A percentile compares a stretch with the other conserved stretches of the same genome.
Evolutionary conservation across 1,139 yeast species (phyloP).

Genomic region (Meyerozyma sp.): DNA sequence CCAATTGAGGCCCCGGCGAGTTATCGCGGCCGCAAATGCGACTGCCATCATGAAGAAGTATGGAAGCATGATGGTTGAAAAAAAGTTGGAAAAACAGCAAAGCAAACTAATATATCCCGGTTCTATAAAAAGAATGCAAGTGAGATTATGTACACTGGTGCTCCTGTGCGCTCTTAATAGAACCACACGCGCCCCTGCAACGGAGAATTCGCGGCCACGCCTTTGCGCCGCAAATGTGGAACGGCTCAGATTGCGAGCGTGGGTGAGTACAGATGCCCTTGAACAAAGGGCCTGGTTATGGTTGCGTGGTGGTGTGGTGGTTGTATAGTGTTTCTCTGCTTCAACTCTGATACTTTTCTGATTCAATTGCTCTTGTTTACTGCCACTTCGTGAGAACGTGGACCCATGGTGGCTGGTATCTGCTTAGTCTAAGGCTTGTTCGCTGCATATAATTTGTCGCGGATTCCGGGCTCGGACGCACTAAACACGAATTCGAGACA

Average conservation of each 20-base stretch:
- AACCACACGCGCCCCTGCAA: neutral
- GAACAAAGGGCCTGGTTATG: no score
- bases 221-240: neutral
- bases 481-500: no score
- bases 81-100: neutral
- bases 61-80: neutral
- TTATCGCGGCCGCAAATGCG: neutral
- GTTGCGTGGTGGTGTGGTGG: no score
- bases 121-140: neutral
- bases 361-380: no score
- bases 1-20: slow-evolving; percentile 16
- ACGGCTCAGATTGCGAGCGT: neutral
- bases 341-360: no score
- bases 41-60: neutral
- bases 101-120: neutral
- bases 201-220: neutral
- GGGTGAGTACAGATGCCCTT: neutral
- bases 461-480: no score
- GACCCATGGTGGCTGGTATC: no score
- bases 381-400: no score
- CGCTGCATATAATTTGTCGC: neutral
- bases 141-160: neutral
- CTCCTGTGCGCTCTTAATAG: neutral
- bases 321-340: no score
- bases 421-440: no score